Base-by-base conservation (phyloP, 2,329 filamentous ascomycete genomes). In the Helotiales sp. region DNA sequence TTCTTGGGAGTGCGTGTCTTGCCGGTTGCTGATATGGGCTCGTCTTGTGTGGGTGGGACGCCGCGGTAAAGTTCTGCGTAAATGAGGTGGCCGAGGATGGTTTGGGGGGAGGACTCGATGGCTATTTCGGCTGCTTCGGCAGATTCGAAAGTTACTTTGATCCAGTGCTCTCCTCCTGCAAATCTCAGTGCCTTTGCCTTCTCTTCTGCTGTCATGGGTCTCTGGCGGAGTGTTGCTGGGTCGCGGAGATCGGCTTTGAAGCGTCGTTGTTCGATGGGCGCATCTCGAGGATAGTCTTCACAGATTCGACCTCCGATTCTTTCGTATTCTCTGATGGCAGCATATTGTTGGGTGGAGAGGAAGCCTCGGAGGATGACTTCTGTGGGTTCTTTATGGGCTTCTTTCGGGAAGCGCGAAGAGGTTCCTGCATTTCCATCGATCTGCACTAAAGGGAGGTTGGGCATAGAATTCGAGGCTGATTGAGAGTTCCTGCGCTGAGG, bases 331-430 rank as follows among this genome's bases (percentile, higher is more conserved):
- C 89, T 86, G 66, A 98, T 87, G 31, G 92, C 92, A 27, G 93
- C 91, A 82, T 95, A 97, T 78, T 91, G 81, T 74, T 87, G 77
- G 73, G 84, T 73, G 1, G 78, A 72, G 15, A 81, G 82, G 74
- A 93, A 97, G 29, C 93, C 93, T 65, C 93, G 90, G 15, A 98
- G 79, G 55, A 96, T 85, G 62, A 96, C 84, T 74, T 97, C 92
- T 36, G 90, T 88, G 2, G 86, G 84, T 63, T 84, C 81, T 62
- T 80, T 81, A 59, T 73, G 69, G 1, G 85, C 82, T 61, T 83
- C 79, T 63, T 80, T 81, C 60, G 73, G 67, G 38, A 66, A 62
- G 60, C 69, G 63, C 24, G 64, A 59, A 17, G 60, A 58, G 22
- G 63, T 42, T 9, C 60, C 60, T 24, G 58, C 50, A 55, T 66